Conservation (phyloP, 2,329 filamentous ascomycete genomes). For the Ophiocordyceps camponoti-saundersi region DNA sequence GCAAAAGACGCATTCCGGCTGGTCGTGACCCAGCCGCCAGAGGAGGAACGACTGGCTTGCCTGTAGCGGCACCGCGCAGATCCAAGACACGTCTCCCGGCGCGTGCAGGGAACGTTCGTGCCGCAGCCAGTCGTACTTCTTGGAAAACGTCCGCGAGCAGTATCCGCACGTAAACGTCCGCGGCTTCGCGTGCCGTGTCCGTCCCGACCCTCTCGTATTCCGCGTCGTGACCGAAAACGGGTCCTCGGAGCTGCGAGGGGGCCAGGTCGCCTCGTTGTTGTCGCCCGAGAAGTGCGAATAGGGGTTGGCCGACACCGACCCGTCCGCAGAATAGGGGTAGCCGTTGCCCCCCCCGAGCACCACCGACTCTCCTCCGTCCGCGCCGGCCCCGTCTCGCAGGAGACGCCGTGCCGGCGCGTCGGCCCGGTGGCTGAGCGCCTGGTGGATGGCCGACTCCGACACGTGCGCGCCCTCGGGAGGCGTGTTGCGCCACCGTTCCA, state of each 20-base stretch:
- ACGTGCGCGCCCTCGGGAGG: constrained; percentile 28
- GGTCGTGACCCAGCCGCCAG: constrained; percentile 28
- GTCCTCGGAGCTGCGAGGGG: constrained; percentile 1
- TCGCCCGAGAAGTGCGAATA: constrained; percentile 4
- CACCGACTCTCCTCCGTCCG: constrained; percentile 33
- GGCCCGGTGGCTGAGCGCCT: constrained; percentile 36
- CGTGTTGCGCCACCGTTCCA: constrained; percentile 24
- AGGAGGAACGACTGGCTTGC: constrained; percentile 23
- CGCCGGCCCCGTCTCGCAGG: constrained; percentile 5
- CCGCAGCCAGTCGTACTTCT: constrained; percentile 23
- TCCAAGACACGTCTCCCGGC: constrained; percentile 23
- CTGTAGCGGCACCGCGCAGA: constrained; percentile 26
- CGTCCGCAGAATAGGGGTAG: constrained; percentile 42
- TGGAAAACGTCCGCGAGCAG: constrained; percentile 20
- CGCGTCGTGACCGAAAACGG: not conserved
- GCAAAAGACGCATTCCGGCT: constrained; percentile 22
- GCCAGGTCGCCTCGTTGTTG: constrained; percentile 2
- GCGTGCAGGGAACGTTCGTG: constrained; percentile 34
- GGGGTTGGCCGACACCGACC: constrained; percentile 38
- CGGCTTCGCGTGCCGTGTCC: constrained; percentile 4
- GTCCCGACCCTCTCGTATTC: constrained; percentile 3
- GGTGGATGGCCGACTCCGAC: constrained; percentile 36
- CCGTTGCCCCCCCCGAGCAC: constrained; percentile 41
- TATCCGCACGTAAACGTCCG: constrained; percentile 19
- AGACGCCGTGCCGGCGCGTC: not conserved